Base-by-base conservation (phyloP, 495 filamentous ascomycete species). In the Penicillium salamii region DNA sequence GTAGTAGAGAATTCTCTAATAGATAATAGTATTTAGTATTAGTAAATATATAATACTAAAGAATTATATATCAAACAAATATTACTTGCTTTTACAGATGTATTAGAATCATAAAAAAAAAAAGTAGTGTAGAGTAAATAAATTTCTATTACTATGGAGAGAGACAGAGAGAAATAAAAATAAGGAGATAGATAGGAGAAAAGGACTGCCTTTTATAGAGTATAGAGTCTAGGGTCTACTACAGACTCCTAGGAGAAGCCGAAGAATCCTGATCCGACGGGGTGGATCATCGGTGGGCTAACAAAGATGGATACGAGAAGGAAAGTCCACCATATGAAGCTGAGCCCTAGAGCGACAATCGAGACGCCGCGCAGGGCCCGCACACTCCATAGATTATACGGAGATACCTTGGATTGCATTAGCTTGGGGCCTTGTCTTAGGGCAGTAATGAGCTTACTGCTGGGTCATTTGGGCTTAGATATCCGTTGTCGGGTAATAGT, bases 321-420 rank as follows among this genome's bases (percentile, higher is more conserved):
- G 45, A 97, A 69, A 7, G 87, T 77, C 92, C 93, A 97, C 91
- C 93, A 98, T 33, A 90, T 57, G 56, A 96, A 89, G 60, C 79
- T 86, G 57, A 95, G 65, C 48, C 72, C 69, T 23, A 90, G 74
- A 58, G 96, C 86, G 42, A 87, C 44, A 48, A 92, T 78, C 3
- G 87, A 88, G 32, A 90, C 58, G 62, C 79, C 86, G 54, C 90
- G 82, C 12, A 92, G 69, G 26, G 86, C 76, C 23, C 93, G 84
- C 31, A 98, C 87, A 52, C 82, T 87, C 83, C 88, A 95, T 43
- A 97, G 83, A 61, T 98, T 98, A 71, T 96, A 96, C 0, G 93
- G 93, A 1, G 93, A 91, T 24, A 97, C 87, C 87, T n/a, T 91
- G 46, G 31, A 20, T 42, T 43, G 32, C 4, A 7, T 47, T 38